Base-by-base conservation (phyloP, 805 yeast species). In the Schwanniomyces vanrijiae region DNA sequence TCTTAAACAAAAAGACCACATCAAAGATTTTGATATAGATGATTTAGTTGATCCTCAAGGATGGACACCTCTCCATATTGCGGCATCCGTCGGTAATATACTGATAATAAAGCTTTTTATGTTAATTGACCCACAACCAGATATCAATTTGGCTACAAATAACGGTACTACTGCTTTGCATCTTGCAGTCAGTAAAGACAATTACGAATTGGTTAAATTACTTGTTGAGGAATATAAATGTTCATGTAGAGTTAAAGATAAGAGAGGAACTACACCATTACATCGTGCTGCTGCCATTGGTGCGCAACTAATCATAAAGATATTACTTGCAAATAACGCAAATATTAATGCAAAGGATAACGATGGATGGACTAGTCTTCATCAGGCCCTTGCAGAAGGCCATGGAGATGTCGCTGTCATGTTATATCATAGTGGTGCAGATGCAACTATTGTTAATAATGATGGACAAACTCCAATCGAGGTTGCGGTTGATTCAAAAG, bases 321-420 rank as follows among this genome's bases (percentile, higher is more conserved):
- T 80, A 24, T 67, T 91, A 31, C 19, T 44, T 14, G 74, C 80
- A 4, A 68, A 71, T 38, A 66, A 75, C 4, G 80, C 78, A 2
- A 78, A 77, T 40, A 80, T 85, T 0, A 87, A 90, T 56, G 75
- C 84, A 3, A 77, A 78, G 33, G 97, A 91, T 59, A 53, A 54
- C 10, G 76, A 76, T 44, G 94, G 96, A 0, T 89, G 94, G 90
- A 86, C 96, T 0, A 83, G 96, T 1, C 62, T 92, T 49, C 96
- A 89, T 62, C 96, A 89, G 65, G 96, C 97, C 0, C 67, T 86
- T 46, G 90, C 96, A 0, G 98, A 91, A 65, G 97, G 96, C 0
- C 84, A 84, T 55, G 90, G 86, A 1, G 96, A 88, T 48, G 80
- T 81, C 9, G 96, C 88, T 0, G 71, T 82, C 1, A 58, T 71